Percentiles rank a stretch among this genome's conserved stretches.
phyloP scores from a whole-genome alignment of 306 rosid genomes.

The Carpinus viminea region DNA sequence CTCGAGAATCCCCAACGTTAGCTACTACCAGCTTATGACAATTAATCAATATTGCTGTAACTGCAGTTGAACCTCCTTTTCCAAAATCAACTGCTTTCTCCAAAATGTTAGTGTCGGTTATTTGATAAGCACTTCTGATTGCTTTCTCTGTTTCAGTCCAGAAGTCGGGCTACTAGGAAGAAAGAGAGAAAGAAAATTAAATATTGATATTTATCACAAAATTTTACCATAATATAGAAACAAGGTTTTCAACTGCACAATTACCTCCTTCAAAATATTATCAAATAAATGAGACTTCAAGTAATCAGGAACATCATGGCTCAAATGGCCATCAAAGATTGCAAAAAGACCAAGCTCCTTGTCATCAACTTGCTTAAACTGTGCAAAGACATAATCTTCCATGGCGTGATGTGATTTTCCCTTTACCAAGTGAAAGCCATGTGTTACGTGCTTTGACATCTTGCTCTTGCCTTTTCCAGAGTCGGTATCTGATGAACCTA shows the following conservation, averaged over 20 bases:
- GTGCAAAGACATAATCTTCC: conserved; percentile 90
- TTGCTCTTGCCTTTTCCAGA: conserved; percentile 99
- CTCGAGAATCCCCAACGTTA: conserved; percentile 93
- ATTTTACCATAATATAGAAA: background rate
- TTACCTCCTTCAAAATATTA: conserved; percentile 81
- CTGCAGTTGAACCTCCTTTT: conserved; percentile 96
- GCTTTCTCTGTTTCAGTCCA: conserved; percentile 70
- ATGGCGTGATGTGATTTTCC: conserved; percentile 75
- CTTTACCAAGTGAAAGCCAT: conserved; percentile 89
- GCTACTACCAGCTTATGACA: conserved; percentile 80
- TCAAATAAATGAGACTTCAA: conserved; percentile 71
- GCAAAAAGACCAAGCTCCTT: conserved; percentile 92
- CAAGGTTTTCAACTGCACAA: background rate
- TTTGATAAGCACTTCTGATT: conserved; percentile 66
- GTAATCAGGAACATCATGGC: conserved; percentile 77
- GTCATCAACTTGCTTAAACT: conserved; percentile 69
- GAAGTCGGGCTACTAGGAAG: conserved; percentile 61
- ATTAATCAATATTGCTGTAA: conserved; percentile 86
- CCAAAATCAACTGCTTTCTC: conserved; percentile 76
- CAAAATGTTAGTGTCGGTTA: conserved; percentile 73
- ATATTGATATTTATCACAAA: background rate
- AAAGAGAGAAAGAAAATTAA: conserved; percentile 1
- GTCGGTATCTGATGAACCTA: conserved; percentile 71
- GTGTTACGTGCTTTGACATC: conserved; percentile 67
- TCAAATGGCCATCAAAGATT: conserved; percentile 92